Base-by-base conservation (phyloP, 1,139 yeast genomes). In the Yamadazyma trypodendri region DNA sequence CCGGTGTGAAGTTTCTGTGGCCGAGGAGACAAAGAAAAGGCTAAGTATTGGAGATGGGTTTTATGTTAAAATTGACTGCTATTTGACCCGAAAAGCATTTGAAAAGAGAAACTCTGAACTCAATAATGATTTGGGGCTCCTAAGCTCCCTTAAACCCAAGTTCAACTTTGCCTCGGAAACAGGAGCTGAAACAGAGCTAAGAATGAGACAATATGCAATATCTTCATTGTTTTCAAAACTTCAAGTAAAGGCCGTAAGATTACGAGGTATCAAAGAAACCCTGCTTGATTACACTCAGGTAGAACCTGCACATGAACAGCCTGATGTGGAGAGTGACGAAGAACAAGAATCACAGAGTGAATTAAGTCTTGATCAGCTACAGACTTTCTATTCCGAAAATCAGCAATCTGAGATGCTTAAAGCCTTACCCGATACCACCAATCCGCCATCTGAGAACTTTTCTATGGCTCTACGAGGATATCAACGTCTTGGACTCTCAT, bases 401-500 rank as follows among this genome's bases (percentile, higher is more conserved):
- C 84, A 82, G 49, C 68, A 72, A 29, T 63, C 72, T 1, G 75
- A 79, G 32, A 60, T 72, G 43, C 50, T 75, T 9, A 65, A 69
- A 14, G 67, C 66, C 28, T 67, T 87, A 28, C 84, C 86, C 0
- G 86, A 81, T 46, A 68, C 81, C 0, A 77, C 79, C 5, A 48
- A 42, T 3, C 95, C 96, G 0, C 75, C 84, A 0, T 40, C 45
- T 1, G 62, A 61, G 5, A 70, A 81, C 21, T 85, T 88, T 50
- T 65, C 65, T 6, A 48, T 87, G 39, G 62, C 63, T 1, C 61
- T 89, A 36, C 65, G 95, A 39, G 73, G 77, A 2, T 89, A 89
- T 55, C 97, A 89, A 58, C 78, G 75, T 44, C 86, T 82, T 47
- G 95, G 95, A 0, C 61, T 87, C 21, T 77, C 88, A 3, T 87